Conservation (phyloP, 2,329 filamentous ascomycete genomes). For the Neopestalotiopsis clavispora region DNA sequence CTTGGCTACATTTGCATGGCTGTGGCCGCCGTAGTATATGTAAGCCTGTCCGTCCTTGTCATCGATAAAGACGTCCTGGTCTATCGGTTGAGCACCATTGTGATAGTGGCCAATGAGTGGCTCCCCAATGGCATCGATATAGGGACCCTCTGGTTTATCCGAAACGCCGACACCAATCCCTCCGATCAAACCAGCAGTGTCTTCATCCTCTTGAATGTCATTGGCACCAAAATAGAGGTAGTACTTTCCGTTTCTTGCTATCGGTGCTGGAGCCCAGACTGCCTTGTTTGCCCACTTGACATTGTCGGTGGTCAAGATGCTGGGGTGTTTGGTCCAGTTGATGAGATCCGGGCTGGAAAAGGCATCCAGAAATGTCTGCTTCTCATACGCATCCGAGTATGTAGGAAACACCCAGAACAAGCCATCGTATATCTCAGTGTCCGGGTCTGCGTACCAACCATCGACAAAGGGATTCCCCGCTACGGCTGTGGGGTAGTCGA, state of each 20-base stretch:
- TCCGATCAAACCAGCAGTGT: conserved; percentile 34
- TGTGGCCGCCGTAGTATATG: conserved; percentile 49
- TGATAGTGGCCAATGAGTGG: conserved; percentile 48
- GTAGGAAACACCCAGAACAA: conserved; percentile 56
- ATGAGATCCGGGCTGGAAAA: conserved; percentile 55
- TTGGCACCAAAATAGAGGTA: conserved; percentile 57
- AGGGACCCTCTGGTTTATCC: conserved; percentile 43
- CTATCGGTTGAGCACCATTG: conserved; percentile 53
- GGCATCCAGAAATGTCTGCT: conserved; percentile 55
- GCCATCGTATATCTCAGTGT: conserved; percentile 49
- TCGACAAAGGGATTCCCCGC: conserved; percentile 53
- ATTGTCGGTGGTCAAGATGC: conserved; percentile 44
- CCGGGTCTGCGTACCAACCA: conserved; percentile 57
- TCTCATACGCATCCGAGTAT: conserved; percentile 46
- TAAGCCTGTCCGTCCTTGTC: conserved; percentile 43
- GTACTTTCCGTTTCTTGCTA: conserved; percentile 48
- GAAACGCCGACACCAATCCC: conserved; percentile 48
- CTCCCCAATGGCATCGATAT: conserved; percentile 44
- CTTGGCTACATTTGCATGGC: conserved; percentile 47
- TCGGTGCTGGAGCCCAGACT: conserved; percentile 53
- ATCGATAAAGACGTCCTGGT: conserved; percentile 49
- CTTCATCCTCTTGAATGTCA: conserved; percentile 43
- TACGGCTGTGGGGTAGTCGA: conserved; percentile 44
- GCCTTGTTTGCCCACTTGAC: conserved; percentile 50
- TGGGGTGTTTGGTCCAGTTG: conserved; percentile 51